Conservation (phyloP, 2,329 filamentous ascomycete genomes). For the Talaromyces verruculosus region DNA sequence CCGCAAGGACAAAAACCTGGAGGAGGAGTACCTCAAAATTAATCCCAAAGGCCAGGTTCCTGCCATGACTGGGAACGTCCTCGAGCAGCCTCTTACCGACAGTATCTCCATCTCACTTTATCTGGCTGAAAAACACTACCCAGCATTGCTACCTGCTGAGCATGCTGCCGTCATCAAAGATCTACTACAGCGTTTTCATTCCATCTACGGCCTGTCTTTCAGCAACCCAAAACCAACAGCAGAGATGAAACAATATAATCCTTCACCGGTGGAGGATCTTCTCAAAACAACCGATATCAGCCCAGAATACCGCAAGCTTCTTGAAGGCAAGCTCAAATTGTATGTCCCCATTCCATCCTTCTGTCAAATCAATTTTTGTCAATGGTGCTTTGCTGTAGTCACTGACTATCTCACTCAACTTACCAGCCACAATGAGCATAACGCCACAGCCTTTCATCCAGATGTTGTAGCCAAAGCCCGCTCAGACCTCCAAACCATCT, state of each 20-base stretch:
- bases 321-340: slow-evolving; percentile 19
- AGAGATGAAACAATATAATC: slow-evolving; percentile 14
- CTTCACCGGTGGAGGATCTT: slow-evolving; percentile 15
- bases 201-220: slow-evolving; percentile 13
- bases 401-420: not conserved
- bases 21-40: slow-evolving; percentile 9
- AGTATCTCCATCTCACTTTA: slow-evolving; percentile 17
- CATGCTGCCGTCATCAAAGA: slow-evolving; percentile 10
- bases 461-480: slow-evolving; percentile 16
- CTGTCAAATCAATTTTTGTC: not conserved
- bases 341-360: not conserved
- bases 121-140: slow-evolving; percentile 15
- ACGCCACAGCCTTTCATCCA: slow-evolving; percentile 18
- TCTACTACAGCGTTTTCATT: slow-evolving; percentile 13
- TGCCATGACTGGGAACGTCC: slow-evolving; percentile 17
- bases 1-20: slow-evolving; percentile 3
- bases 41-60: slow-evolving; percentile 19
- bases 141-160: slow-evolving; percentile 8
- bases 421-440: slow-evolving; percentile 11
- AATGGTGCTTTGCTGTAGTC: not conserved
- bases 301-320: slow-evolving; percentile 16
- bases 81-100: slow-evolving; percentile 14
- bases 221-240: slow-evolving; percentile 15
- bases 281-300: slow-evolving; percentile 19
- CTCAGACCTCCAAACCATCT: slow-evolving; percentile 14